Base-by-base conservation (phyloP, 78 protist species). In the Dictyostelium firmibasis region DNA sequence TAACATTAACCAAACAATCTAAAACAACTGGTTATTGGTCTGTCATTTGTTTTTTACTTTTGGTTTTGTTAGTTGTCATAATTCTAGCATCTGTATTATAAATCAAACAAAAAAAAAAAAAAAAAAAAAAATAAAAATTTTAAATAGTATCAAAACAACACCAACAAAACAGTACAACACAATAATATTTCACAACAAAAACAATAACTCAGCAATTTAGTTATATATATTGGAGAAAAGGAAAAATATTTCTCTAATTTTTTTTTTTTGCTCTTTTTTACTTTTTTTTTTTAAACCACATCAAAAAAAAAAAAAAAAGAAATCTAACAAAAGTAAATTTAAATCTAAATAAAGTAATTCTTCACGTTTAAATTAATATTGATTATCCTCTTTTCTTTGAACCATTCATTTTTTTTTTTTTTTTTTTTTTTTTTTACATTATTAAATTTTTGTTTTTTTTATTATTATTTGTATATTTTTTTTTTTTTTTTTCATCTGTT, bases 21-120 rank as follows among this genome's bases (percentile, higher is more conserved):
- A 77, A 79, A 44, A 88, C 93, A 27, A 88, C 93, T 14, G 86
- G 86, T 44, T 79, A 79, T 67, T 88, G 85, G 86, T 16, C 74
- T 13, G 20, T 18, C 38, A 88, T 88, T 53, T 88, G 93, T 67
- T 27, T 88, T 23, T 67, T 88, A 64, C 33, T 88, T 29, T 69
- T 88, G 14, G 93, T 41, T 79, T 67, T 88, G 44, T 78, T 88
- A 8, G 86, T 88, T 41, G 86, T 88, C 23, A 64, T 10, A 60
- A 85, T 44, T 38, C 23, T 88, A 72, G 93, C 93, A 7, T 27
- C 57, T 20, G 47, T 85, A 13, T 27, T 62, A 14, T 88, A 86
- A 76, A n/a, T 5, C 8, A 10, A 67, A 10, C 9, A 35, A 11
- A 33, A 9, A 20, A 31, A 29, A 33, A 14, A 70, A 31, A 72